phyloP scores from a whole-genome alignment of 2,329 filamentous ascomycete genomes.

The Fusarium nygamai region DNA sequence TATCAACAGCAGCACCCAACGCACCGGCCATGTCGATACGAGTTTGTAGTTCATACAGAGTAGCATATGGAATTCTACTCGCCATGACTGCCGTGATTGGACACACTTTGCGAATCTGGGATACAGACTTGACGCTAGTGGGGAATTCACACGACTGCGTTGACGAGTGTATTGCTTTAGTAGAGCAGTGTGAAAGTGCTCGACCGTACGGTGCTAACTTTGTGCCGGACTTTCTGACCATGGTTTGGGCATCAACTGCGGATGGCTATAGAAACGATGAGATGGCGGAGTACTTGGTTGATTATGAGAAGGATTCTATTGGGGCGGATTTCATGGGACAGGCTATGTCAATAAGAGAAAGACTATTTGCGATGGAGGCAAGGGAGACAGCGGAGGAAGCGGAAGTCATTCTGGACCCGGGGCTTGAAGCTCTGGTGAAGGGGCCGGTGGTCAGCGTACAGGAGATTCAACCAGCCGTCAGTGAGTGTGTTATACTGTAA shows the following conservation, averaged over 20 bases:
- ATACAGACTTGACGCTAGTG: neutral
- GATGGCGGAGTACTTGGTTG: conserved; percentile 17
- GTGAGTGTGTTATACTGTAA: conserved; percentile 3
- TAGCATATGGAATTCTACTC: conserved; percentile 25
- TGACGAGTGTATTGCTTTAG: conserved; percentile 26
- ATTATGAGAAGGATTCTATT: conserved; percentile 29
- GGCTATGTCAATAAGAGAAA: conserved; percentile 9
- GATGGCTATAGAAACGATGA: conserved; percentile 17
- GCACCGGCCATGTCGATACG: neutral
- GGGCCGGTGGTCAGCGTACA: neutral
- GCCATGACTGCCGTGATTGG: conserved; percentile 21
- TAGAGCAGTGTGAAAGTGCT: conserved; percentile 9
- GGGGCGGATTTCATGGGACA: conserved; percentile 30
- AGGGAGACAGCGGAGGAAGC: neutral
- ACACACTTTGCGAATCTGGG: conserved; percentile 19
- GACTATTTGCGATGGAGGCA: conserved; percentile 18
- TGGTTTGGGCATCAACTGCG: conserved; percentile 22
- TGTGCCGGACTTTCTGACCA: conserved; percentile 25
- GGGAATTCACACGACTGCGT: conserved; percentile 3
- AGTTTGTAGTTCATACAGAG: conserved; percentile 2
- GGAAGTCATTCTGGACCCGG: neutral
- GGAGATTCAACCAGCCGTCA: neutral
- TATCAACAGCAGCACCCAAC: neutral
- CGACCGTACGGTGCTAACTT: conserved; percentile 32
- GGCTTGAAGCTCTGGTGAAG: neutral